Evolutionary conservation across 805 yeast genomes (phyloP), one percentile per base, ranked within the genome.

Genomic region (Saccharomycopsis sp.): DNA sequence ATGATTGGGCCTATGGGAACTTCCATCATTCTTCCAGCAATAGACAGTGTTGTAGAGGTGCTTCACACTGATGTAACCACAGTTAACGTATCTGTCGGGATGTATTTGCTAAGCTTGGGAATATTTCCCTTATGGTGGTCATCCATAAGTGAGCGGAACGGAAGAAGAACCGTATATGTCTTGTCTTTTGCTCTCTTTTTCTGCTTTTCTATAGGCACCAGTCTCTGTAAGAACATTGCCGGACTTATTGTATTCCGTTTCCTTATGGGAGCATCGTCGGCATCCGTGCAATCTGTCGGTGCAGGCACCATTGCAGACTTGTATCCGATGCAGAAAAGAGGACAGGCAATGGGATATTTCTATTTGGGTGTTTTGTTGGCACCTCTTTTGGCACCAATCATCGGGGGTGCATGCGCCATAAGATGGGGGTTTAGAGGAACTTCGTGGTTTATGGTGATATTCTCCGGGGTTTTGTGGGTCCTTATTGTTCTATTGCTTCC

Each of bases 91-190:
- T 82, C 92, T 1, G 89, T 89, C 54, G 97, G 96, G 63, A 78
- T 89, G 12, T 90, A 89, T 67, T 70, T 89, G 24, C 66, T 89
- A 14, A 76, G 91, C 0, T 66, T 90, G 40, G 97, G 96, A 15
- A 74, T 90, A 1, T 83, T 88, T 64, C 96, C 97, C 1, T 67
- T 90, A 51, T 89, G 96, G 94, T 90, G 96, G 96, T 85, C 92
- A 4, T 81, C 85, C 8, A 78, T 87, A 58, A 83, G 91, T 47
- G 96, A 90, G 67, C 70, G 77, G 55, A 79, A 80, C 61, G 97
- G 97, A 1, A 75, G 96, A 63, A 72, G 97, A 57, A 76, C 84
- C 1, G 84, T 89, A 20, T 89, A 89, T 68, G 70, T 90, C 20
- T 65, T 83, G 2, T 85, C 92, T 9, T 90, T 87, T 67, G 60